Percentiles rank a stretch among this genome's conserved stretches.
These are phyloP conservation scores for Mycena crocata DNA, from an alignment of 768 basidiomycete genomes.

Conservation along the genomic window DNA sequence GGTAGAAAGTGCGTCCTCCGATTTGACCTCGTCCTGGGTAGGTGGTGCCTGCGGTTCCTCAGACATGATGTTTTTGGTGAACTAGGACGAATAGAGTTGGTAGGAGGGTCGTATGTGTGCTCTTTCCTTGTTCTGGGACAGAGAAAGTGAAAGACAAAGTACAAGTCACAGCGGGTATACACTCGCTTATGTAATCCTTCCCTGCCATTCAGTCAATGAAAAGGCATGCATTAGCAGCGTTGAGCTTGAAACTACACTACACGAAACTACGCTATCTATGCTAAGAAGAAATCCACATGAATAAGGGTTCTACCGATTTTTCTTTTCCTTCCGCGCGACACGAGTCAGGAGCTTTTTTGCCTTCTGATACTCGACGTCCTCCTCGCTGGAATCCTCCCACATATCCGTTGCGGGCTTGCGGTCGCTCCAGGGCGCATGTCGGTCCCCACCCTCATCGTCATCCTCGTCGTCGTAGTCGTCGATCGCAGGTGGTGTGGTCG, in stretches of 20 bases:
- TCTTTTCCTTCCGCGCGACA: conserved; percentile 50
- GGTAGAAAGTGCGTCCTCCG: conserved; percentile 68
- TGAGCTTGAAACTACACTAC: background rate
- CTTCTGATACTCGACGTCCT: conserved; percentile 73
- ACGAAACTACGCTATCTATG: conserved; percentile 2
- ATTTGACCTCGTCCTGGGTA: conserved; percentile 61
- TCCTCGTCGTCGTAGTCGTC: conserved; percentile 60
- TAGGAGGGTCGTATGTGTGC: background rate
- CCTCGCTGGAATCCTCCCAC: conserved; percentile 84
- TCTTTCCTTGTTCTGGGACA: background rate
- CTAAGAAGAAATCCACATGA: background rate
- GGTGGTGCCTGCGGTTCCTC: conserved; percentile 56
- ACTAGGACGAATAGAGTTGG: background rate
- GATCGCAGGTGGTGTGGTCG: conserved; percentile 72
- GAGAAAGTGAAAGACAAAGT: conserved; percentile 16
- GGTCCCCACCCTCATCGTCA: conserved; percentile 43
- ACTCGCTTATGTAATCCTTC: conserved; percentile 3
- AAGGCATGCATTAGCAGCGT: conserved; percentile 7
- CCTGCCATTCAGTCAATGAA: background rate
- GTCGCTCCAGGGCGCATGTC: conserved; percentile 34
- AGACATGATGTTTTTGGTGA: conserved; percentile 56
- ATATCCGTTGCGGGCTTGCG: conserved; percentile 46
- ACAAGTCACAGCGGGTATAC: background rate
- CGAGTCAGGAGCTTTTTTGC: conserved; percentile 67
- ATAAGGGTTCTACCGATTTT: conserved; percentile 3